A percentile compares a stretch with the other conserved stretches of the same genome.
Evolutionary conservation across 768 basidiomycete genomes (phyloP).

Genomic region (Phanerochaete carnosa): DNA sequence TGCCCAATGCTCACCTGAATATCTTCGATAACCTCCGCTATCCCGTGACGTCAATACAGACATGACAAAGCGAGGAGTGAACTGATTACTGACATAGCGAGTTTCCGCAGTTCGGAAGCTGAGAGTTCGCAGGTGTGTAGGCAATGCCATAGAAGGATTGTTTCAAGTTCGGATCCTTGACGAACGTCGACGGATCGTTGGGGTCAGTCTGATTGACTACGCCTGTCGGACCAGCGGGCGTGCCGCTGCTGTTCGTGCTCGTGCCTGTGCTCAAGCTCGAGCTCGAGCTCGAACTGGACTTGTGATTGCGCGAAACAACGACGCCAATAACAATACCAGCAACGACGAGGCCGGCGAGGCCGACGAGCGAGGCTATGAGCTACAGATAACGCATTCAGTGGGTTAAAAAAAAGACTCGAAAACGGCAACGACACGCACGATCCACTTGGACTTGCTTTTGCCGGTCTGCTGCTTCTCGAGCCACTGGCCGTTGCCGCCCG

Average conservation of each 20-base stretch:
- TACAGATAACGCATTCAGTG: neutral
- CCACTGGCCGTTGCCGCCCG: constrained; percentile 34
- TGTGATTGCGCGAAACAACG: constrained; percentile 51
- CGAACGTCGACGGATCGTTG: constrained; percentile 77
- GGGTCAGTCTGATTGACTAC: constrained; percentile 39
- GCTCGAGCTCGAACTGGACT: constrained; percentile 12
- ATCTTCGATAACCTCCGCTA: constrained; percentile 61
- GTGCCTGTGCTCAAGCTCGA: too few species aligned
- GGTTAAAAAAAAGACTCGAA: neutral
- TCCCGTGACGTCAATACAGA: neutral
- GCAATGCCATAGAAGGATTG: constrained; percentile 84
- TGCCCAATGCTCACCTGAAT: constrained; percentile 49
- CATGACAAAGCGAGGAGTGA: neutral
- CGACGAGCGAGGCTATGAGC: constrained; percentile 46
- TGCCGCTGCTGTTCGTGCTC: constrained; percentile 13
- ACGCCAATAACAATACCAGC: constrained; percentile 65
- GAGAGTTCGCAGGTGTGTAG: constrained; percentile 78
- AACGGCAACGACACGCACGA: constrained; percentile 41
- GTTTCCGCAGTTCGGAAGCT: constrained; percentile 67
- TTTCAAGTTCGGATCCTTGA: constrained; percentile 62
- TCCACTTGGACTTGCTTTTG: constrained; percentile 41
- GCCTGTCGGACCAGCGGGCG: constrained; percentile 11
- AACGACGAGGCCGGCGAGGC: constrained; percentile 48
- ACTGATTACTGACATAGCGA: constrained; percentile 30
- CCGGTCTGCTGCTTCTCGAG: constrained; percentile 34